A percentile compares a stretch with the other conserved stretches of the same genome.
Evolutionary conservation across 768 basidiomycete genomes (phyloP).

Genomic region (Lentinula guzmanii): DNA sequence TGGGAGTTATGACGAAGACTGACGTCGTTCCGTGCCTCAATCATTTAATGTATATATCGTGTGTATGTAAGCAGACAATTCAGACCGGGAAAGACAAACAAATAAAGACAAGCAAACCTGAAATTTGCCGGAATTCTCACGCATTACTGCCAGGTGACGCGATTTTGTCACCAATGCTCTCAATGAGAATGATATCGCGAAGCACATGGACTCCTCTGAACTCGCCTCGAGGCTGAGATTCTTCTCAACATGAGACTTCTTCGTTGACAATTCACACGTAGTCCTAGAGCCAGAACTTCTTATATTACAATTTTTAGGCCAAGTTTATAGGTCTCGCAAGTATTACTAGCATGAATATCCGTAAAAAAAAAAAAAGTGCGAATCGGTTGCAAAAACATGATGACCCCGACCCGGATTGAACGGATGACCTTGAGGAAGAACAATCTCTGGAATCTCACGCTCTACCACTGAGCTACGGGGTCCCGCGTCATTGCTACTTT

Average conservation of each 20-base stretch:
- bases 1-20: background rate
- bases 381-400: constrained; percentile 8
- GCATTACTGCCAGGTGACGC: background rate
- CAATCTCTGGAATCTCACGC: constrained; percentile 28
- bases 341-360: too few species aligned
- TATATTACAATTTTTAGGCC: too few species aligned
- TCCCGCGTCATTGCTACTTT: background rate
- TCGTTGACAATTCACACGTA: too few species aligned
- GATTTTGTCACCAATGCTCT: background rate
- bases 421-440: constrained; percentile 35
- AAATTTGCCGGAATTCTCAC: background rate
- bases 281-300: too few species aligned
- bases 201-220: background rate
- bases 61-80: background rate
- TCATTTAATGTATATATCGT: background rate
- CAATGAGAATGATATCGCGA: background rate
- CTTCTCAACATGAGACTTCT: too few species aligned
- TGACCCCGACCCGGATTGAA: constrained; percentile 43
- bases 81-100: background rate
- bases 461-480: constrained; percentile 35
- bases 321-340: too few species aligned
- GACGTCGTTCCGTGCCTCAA: background rate
- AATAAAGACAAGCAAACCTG: background rate
- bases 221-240: background rate
- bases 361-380: background rate